Percentiles rank a stretch among this genome's conserved stretches.
These are phyloP conservation scores for Trichophyton equinum DNA, from an alignment of 2,329 filamentous ascomycete genomes.

Conservation along the genomic window DNA sequence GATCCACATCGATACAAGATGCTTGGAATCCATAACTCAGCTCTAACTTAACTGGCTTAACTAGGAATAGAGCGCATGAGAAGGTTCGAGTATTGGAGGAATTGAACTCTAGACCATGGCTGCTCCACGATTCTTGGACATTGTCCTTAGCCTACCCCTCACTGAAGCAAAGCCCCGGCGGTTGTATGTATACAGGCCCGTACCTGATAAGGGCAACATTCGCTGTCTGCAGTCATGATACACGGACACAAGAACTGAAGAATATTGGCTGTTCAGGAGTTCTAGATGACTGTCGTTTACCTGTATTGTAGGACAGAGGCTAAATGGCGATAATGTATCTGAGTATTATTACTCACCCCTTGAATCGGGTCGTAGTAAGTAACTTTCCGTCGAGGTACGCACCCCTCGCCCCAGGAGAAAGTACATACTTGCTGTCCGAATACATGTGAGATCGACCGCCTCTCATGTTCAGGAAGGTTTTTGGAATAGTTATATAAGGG, in stretches of 20 bases:
- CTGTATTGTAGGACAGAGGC: not conserved
- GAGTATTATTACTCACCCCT: not conserved
- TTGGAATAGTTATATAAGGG: not conserved
- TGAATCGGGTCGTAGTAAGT: not conserved
- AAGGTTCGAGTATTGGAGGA: not conserved
- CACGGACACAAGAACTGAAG: not conserved
- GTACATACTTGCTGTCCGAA: not conserved
- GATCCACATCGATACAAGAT: not conserved
- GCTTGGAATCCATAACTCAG: not conserved
- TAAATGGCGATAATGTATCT: not conserved
- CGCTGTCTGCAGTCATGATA: not conserved
- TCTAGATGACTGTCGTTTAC: not conserved
- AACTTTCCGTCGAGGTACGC: constrained; percentile 3
- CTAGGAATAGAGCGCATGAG: not conserved
- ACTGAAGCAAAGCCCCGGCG: not conserved
- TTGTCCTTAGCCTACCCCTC: not conserved
- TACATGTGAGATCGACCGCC: constrained; percentile 3
- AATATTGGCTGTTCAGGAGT: not conserved
- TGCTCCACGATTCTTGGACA: not conserved
- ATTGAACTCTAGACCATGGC: constrained; percentile 1
- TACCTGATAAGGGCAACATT: not conserved
- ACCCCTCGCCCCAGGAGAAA: not conserved
- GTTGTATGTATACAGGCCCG: not conserved
- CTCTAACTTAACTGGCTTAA: not conserved
- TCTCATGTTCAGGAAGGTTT: not conserved